Percentiles rank a stretch among this genome's conserved stretches.
phyloP scores from a whole-genome alignment of 345 rosid species.

The Combretum micranthum region DNA sequence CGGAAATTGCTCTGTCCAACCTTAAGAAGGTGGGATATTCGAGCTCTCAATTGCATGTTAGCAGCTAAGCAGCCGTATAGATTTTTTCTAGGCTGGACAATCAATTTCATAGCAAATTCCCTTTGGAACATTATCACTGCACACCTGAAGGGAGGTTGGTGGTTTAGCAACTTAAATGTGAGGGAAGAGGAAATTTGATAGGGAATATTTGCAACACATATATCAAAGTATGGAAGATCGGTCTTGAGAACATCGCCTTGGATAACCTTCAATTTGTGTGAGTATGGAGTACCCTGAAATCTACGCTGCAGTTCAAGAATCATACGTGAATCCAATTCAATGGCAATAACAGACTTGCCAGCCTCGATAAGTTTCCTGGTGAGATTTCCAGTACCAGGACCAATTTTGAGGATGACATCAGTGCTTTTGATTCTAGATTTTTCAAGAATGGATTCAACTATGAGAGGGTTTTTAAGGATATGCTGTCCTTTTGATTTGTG shows the following conservation, averaged over 20 bases:
- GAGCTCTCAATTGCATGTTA: constrained; percentile 76
- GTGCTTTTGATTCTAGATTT: constrained; percentile 77
- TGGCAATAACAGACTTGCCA: no score
- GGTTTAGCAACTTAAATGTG: no score
- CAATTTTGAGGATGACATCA: constrained; percentile 80
- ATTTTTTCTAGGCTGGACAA: constrained; percentile 81
- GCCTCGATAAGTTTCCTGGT: constrained; percentile 89
- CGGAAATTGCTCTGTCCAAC: constrained; percentile 92
- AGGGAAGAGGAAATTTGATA: no score
- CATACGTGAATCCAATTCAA: constrained; percentile 85
- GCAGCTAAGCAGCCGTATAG: constrained; percentile 79
- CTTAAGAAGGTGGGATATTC: constrained; percentile 83
- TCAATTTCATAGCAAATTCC: constrained; percentile 76
- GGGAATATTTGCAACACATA: no score
- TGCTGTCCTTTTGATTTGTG: constrained; percentile 90
- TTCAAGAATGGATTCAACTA: constrained; percentile 77
- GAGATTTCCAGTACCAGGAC: constrained; percentile 91
- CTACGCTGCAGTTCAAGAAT: constrained; percentile 89
- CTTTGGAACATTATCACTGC: no score
- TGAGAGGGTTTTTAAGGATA: constrained; percentile 74
- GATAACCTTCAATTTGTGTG: constrained; percentile 63
- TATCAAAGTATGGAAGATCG: no score
- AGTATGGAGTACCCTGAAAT: constrained; percentile 68
- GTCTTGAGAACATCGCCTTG: constrained; percentile 88
- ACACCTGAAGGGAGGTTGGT: no score